Conservation (phyloP, 257 asterid species). For the Nicotiana knightiana region DNA sequence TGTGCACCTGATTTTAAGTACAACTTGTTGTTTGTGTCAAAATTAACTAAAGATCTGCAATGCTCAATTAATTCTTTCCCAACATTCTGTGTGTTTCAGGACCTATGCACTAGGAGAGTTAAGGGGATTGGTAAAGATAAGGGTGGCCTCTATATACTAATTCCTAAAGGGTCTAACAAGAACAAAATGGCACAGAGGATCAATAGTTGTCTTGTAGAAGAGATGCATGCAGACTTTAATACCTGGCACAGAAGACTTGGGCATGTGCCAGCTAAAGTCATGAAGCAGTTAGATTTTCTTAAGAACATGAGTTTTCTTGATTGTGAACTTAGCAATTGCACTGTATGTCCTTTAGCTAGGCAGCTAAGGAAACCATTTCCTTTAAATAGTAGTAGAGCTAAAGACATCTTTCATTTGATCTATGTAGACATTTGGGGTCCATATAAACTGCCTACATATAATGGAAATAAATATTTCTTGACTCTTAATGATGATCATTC, state of each 20-base stretch:
- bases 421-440: background rate
- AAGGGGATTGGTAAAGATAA: background rate
- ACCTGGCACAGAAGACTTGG: background rate
- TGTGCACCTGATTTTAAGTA: background rate
- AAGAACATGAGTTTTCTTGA: background rate
- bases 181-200: no score
- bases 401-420: fast-evolving
- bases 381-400: background rate
- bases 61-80: background rate
- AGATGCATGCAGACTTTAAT: background rate
- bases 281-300: background rate
- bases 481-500: background rate
- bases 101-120: background rate
- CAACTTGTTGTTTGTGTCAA: background rate
- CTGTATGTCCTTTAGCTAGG: background rate
- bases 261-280: background rate
- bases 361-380: background rate
- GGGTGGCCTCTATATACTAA: background rate
- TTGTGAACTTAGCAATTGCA: background rate
- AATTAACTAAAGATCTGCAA: no score
- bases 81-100: background rate
- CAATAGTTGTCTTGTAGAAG: background rate
- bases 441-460: background rate
- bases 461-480: background rate
- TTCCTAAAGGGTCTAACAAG: no score